Base-by-base conservation (phyloP, 179 eudicot species). In the Beta corolliflora region DNA sequence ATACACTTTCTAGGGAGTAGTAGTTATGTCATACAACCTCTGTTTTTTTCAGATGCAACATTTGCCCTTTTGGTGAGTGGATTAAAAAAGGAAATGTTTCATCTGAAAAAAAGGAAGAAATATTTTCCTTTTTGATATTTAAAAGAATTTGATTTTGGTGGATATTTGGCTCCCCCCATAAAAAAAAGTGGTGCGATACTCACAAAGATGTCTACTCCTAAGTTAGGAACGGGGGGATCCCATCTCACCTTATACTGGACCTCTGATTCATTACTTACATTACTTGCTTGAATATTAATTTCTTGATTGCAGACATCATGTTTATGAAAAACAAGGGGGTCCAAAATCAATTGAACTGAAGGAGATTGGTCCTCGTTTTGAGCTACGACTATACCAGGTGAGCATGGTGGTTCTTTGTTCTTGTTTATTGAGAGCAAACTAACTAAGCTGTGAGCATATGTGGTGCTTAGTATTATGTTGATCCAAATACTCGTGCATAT, bases 291-390 rank as follows among this genome's bases (percentile, higher is more conserved):
- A n/a, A n/a, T n/a, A n/a, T n/a, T n/a, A n/a, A n/a, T n/a, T n/a
- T n/a, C n/a, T n/a, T n/a, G n/a, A 72, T 72, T 88, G 83, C 88
- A 94, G 98, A 89, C 91, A 96, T 84, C 99, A 96, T 88, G 80
- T 96, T 75, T 96, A 92, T 82, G 96, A 94, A 85, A 92, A 93
- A 85, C 92, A 84, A 50, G 98, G 95, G 78, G 98, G 98, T 78
- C 91, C 97, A 48, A 91, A 93, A 79, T 94, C 98, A 46, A 77
- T 92, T 81, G 97, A 93, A 63, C 83, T 94, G 82, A 94, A 96
- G 86, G 99, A 94, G 87, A 88, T 96, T 78, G 99, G 99, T 78
- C 99, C 98, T 83, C 97, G 99, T 66, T 96, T 96, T 82, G 99
- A 96, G 86, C 77, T 96, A 83, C 84, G 87, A 79, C 83, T 92